A percentile compares a stretch with the other conserved stretches of the same genome.
These are phyloP conservation scores for Lachancea lanzarotensis DNA, from an alignment of 805 yeast species.

Conservation along the genomic window DNA sequence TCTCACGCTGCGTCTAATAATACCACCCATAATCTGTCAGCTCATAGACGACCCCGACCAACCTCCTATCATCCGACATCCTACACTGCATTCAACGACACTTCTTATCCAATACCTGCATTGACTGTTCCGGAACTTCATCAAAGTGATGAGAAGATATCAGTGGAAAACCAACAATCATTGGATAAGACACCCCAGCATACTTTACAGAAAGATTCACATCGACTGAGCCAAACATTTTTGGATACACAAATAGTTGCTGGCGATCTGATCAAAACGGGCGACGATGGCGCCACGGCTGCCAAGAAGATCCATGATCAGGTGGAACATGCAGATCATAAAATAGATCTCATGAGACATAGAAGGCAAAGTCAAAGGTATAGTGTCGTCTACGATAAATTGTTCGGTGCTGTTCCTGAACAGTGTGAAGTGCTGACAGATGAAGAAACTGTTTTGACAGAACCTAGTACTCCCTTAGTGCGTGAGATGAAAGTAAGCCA, in stretches of 20 bases:
- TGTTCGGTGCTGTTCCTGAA: constrained; percentile 13
- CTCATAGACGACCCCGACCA: constrained; percentile 66
- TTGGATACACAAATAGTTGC: constrained; percentile 32
- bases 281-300: constrained; percentile 14
- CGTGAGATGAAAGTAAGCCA: neutral
- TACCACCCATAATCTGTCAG: constrained; percentile 20
- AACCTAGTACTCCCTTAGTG: neutral
- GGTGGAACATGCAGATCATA: constrained; percentile 13
- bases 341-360: constrained; percentile 6
- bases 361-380: constrained; percentile 15
- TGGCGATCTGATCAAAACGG: constrained; percentile 35
- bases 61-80: constrained; percentile 68
- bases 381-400: constrained; percentile 13
- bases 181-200: constrained; percentile 15
- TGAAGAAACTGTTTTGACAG: constrained; percentile 3
- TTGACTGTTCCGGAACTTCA: constrained; percentile 15
- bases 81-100: constrained; percentile 6
- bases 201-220: constrained; percentile 19
- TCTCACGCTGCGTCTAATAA: neutral
- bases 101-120: constrained; percentile 17
- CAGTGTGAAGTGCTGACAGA: constrained; percentile 14
- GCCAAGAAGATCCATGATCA: constrained; percentile 20
- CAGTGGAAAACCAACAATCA: neutral
- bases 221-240: constrained; percentile 30
- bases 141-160: neutral